phyloP scores from a whole-genome alignment of 2,329 filamentous ascomycete genomes.

The Fusarium solani-melongenae region DNA sequence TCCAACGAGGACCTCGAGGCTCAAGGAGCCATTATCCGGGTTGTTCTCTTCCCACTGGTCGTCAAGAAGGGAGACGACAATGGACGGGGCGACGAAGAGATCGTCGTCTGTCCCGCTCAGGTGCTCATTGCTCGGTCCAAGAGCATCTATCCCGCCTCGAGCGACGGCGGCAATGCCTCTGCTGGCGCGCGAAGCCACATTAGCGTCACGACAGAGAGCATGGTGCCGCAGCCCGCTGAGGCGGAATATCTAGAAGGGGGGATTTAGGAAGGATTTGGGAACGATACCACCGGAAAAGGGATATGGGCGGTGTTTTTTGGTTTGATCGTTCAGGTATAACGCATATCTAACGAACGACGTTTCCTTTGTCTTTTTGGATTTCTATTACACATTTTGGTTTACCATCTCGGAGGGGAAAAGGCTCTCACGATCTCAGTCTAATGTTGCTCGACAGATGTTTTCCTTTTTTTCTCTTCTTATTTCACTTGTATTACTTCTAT shows the following conservation, averaged over 20 bases:
- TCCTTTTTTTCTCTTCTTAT: not conserved
- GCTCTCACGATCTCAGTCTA: conserved; percentile 33
- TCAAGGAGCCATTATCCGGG: conserved; percentile 81
- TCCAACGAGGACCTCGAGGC: conserved; percentile 84
- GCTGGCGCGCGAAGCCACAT: conserved; percentile 52
- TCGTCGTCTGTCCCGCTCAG: conserved; percentile 94
- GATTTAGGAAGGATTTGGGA: conserved; percentile 36
- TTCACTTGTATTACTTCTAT: not conserved
- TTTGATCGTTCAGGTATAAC: conserved; percentile 12
- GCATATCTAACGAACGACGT: conserved; percentile 20
- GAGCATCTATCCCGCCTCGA: conserved; percentile 57
- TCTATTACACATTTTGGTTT: not conserved
- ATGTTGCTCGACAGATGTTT: conserved; percentile 8
- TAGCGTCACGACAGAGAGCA: conserved; percentile 51
- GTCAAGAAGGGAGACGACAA: conserved; percentile 94
- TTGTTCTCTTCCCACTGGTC: conserved; percentile 95
- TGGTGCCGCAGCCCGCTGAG: conserved; percentile 44
- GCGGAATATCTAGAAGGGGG: conserved; percentile 49
- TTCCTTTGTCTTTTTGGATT: conserved; percentile 28
- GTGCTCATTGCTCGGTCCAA: conserved; percentile 78
- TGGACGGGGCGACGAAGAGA: conserved; percentile 90
- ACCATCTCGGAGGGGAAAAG: conserved; percentile 4
- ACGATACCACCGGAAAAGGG: conserved; percentile 35
- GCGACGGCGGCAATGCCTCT: conserved; percentile 62
- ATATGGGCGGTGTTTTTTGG: conserved; percentile 31